A percentile compares a stretch with the other conserved stretches of the same genome.
These are phyloP conservation scores for Endocladia muricata DNA, from an alignment of 31 red algal genomes.

Conservation along the genomic window DNA sequence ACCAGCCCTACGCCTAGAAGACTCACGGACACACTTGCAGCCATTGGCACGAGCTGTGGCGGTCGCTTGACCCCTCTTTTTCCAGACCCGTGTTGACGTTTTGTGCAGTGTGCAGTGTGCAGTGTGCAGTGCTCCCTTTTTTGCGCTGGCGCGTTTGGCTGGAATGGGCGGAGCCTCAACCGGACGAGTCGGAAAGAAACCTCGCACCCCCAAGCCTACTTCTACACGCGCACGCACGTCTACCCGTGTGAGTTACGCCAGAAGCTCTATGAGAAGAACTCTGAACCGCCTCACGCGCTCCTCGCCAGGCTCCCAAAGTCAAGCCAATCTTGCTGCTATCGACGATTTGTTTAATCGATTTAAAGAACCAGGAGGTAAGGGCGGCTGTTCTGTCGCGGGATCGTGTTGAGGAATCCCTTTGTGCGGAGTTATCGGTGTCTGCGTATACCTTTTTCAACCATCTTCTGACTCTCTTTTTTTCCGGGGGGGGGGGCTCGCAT, in stretches of 20 bases:
- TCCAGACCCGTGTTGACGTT: no score
- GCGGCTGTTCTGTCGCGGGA: background rate
- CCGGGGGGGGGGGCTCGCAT: background rate
- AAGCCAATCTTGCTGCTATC: conserved; percentile 34
- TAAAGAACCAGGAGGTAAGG: conserved; percentile 43
- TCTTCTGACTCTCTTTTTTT: background rate
- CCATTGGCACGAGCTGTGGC: background rate
- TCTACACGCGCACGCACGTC: background rate
- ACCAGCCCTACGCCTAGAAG: background rate
- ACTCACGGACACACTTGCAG: background rate
- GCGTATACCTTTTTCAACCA: background rate
- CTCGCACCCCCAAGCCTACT: conserved; percentile 30
- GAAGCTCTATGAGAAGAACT: conserved; percentile 47
- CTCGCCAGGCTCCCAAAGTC: background rate
- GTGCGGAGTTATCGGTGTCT: background rate
- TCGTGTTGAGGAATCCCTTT: background rate
- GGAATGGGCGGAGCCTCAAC: conserved; percentile 74
- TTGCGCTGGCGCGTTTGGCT: background rate
- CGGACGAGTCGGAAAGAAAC: conserved; percentile 73
- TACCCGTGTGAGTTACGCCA: background rate
- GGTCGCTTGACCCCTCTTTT: background rate
- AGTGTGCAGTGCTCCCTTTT: no score
- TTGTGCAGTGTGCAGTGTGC: no score
- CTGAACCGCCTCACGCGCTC: conserved; percentile 17
- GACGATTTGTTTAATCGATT: conserved; percentile 53